Conservation (phyloP, 2,329 filamentous ascomycete genomes). For the Neurospora sp. region DNA sequence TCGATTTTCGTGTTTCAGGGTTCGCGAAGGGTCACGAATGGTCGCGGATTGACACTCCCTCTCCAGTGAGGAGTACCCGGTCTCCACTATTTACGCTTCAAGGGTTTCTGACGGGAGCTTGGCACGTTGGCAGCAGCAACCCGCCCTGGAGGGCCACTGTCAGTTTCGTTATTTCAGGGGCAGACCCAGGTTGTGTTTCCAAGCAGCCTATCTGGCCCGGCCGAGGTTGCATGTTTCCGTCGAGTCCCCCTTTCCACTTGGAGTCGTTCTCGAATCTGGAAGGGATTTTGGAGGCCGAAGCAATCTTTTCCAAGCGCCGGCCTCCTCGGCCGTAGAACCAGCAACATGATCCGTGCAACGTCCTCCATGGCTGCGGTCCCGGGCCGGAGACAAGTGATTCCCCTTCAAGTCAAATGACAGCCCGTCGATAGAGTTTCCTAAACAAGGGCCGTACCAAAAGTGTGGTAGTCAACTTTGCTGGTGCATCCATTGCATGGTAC, state of each 20-base stretch:
- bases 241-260: not conserved
- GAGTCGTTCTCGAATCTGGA: not conserved
- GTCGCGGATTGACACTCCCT: not conserved
- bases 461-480: not conserved
- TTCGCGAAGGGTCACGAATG: not conserved
- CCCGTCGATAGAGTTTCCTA: not conserved
- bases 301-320: not conserved
- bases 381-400: not conserved
- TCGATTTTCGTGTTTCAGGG: not conserved
- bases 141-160: not conserved
- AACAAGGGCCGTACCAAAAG: not conserved
- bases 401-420: not conserved
- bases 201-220: not conserved
- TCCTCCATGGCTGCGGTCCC: not conserved
- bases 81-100: not conserved
- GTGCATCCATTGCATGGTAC: not conserved
- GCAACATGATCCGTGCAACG: not conserved
- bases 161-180: not conserved
- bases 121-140: not conserved
- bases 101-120: not conserved
- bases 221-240: not conserved
- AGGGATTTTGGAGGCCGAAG: not conserved
- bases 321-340: not conserved
- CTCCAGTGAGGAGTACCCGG: not conserved
- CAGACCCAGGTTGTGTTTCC: not conserved